Evolutionary conservation across 805 yeast species (phyloP).

Genomic region (Wilhelminamyces savonicus): DNA sequence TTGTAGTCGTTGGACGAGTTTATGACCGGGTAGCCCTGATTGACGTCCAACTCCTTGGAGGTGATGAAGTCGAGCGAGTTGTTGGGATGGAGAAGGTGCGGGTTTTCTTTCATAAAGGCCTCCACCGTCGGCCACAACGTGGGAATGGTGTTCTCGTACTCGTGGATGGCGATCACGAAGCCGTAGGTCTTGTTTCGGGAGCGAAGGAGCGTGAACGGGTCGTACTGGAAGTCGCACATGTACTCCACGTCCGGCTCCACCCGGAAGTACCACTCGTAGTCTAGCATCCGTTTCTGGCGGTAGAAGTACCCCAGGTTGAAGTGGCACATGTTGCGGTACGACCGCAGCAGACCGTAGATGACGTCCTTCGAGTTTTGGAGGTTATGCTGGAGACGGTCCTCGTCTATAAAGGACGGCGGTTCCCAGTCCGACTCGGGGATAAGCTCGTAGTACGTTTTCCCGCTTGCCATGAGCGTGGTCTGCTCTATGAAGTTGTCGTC

Average conservation of each 20-base stretch:
- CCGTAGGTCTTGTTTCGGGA: constrained; percentile 43
- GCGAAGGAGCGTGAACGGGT: constrained; percentile 42
- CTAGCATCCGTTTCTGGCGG: constrained; percentile 35
- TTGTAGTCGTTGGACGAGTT: constrained; percentile 37
- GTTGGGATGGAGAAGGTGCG: constrained; percentile 40
- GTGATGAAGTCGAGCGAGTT: constrained; percentile 45
- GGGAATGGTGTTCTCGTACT: constrained; percentile 46
- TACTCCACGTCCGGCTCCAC: constrained; percentile 64
- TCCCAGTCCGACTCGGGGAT: constrained; percentile 37
- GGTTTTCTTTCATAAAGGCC: constrained; percentile 37
- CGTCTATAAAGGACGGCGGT: constrained; percentile 30
- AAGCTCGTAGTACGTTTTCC: constrained; percentile 33
- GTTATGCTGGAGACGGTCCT: constrained; percentile 7
- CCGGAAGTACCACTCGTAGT: constrained; percentile 54
- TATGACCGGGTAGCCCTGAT: constrained; percentile 10
- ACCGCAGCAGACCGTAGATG: constrained; percentile 42
- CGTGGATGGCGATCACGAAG: constrained; percentile 45
- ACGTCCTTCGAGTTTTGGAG: constrained; percentile 17
- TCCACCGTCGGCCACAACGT: constrained; percentile 46
- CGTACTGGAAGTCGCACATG: constrained; percentile 52
- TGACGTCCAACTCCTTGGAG: constrained; percentile 29
- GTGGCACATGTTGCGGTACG: constrained; percentile 65
- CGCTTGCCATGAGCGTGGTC: constrained; percentile 40
- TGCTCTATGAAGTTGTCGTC: constrained; percentile 33
- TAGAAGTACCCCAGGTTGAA: constrained; percentile 64